Conservation (phyloP, 2,329 filamentous ascomycete genomes). For the Sclerotinia sclerotiorum region DNA sequence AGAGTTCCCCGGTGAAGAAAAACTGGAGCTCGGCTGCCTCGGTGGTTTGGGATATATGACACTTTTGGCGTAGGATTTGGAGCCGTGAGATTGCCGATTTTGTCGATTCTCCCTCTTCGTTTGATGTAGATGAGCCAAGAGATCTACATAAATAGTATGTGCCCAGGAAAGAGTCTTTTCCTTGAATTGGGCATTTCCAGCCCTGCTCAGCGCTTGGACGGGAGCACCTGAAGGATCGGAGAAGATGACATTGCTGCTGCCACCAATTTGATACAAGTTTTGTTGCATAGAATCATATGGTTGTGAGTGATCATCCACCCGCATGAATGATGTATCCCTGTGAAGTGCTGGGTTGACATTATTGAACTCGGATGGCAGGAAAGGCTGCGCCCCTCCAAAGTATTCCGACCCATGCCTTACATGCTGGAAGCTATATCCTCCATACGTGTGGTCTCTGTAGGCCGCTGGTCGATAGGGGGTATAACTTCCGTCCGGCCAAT, state of each 20-base stretch:
- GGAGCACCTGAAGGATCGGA: constrained; percentile 31
- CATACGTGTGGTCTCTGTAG: constrained; percentile 51
- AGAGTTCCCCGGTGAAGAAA: constrained; percentile 26
- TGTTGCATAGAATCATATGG: constrained; percentile 19
- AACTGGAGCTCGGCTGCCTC: constrained; percentile 37
- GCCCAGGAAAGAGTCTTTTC: constrained; percentile 69
- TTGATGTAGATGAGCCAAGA: constrained; percentile 64
- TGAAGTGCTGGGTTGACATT: constrained; percentile 9
- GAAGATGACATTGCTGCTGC: constrained; percentile 14
- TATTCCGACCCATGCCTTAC: constrained; percentile 18
- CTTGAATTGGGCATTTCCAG: constrained; percentile 54
- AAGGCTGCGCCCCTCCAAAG: constrained; percentile 6
- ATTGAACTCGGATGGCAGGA: constrained; percentile 26
- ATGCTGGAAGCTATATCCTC: constrained; percentile 24
- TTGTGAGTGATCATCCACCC: constrained; percentile 10
- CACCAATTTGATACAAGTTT: constrained; percentile 18
- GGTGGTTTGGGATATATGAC: constrained; percentile 54
- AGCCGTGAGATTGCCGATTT: constrained; percentile 39
- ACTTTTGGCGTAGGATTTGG: constrained; percentile 48
- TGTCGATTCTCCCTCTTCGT: constrained; percentile 50
- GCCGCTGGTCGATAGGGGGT: constrained; percentile 57
- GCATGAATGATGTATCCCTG: constrained; percentile 16
- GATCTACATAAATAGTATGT: constrained; percentile 70
- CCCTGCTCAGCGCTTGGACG: constrained; percentile 32
- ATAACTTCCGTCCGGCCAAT: constrained; percentile 61